Percentiles rank a stretch among this genome's conserved stretches.
phyloP scores from a whole-genome alignment of 768 basidiomycete genomes.

The Hemileccinum rubropunctum region DNA sequence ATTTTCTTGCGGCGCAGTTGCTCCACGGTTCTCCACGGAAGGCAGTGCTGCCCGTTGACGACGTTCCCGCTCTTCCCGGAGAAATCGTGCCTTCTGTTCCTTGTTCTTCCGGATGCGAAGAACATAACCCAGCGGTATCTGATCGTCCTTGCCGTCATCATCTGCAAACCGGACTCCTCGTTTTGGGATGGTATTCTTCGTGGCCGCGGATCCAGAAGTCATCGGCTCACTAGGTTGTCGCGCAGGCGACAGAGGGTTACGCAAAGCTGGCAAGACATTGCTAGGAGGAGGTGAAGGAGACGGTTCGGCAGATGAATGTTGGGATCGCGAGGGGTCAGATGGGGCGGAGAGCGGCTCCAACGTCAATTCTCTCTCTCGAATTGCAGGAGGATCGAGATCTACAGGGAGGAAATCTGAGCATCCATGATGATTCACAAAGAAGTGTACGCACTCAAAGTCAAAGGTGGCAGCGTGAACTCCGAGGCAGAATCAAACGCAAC shows the following conservation, averaged over 20 bases:
- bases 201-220: slow-evolving; percentile 10
- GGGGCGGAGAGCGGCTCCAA: slow-evolving; percentile 4
- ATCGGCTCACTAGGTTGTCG: neutral
- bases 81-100: slow-evolving; percentile 67
- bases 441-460: slow-evolving; percentile 18
- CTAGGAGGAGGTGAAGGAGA: slow-evolving; percentile 2
- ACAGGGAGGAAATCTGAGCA: slow-evolving; percentile 12
- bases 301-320: neutral
- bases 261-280: neutral
- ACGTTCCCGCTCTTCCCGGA: slow-evolving; percentile 56
- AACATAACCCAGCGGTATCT: slow-evolving; percentile 66
- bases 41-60: slow-evolving; percentile 39
- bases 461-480: slow-evolving; percentile 16
- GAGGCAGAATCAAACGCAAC: slow-evolving; percentile 14
- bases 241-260: neutral
- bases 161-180: slow-evolving; percentile 67
- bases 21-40: slow-evolving; percentile 33
- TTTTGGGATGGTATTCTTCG: slow-evolving; percentile 21
- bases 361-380: slow-evolving; percentile 3
- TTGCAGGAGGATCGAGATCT: slow-evolving; percentile 24
- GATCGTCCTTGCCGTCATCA: slow-evolving; percentile 61
- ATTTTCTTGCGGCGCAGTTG: slow-evolving; percentile 6
- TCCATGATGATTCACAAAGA: neutral
- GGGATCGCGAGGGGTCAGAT: slow-evolving; percentile 1
- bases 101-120: slow-evolving; percentile 69